Percentiles rank a stretch among this genome's conserved stretches.
Evolutionary conservation across 345 rosid species (phyloP).

Genomic region (Eucalyptus erythrocorys): DNA sequence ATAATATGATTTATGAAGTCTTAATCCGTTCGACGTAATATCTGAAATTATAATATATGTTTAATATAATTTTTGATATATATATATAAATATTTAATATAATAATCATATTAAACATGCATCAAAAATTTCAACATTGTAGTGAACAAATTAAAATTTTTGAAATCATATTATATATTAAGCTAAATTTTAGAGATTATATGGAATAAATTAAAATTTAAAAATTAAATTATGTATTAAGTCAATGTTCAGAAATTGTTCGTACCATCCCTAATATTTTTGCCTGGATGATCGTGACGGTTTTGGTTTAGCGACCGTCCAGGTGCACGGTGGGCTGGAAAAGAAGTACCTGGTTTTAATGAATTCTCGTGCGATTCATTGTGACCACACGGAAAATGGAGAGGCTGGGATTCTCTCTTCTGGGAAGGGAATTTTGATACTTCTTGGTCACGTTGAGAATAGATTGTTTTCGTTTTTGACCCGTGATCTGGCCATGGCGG

Average conservation of each 20-base stretch:
- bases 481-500: neutral
- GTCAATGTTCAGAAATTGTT: too few relatives aligned
- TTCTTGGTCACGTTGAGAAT: neutral
- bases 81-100: too few relatives aligned
- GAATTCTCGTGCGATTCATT: neutral
- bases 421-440: neutral
- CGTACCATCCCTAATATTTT: neutral
- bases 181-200: too few relatives aligned
- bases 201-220: too few relatives aligned
- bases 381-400: neutral
- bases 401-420: neutral
- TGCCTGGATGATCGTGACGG: neutral
- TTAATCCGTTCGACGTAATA: too few relatives aligned
- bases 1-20: too few relatives aligned
- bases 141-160: too few relatives aligned
- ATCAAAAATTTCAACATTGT: rapidly evolving
- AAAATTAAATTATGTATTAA: too few relatives aligned
- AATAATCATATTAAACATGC: too few relatives aligned
- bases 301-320: neutral
- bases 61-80: too few relatives aligned
- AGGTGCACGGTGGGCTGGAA: neutral
- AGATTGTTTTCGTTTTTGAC: neutral
- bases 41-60: too few relatives aligned
- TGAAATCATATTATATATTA: too few relatives aligned
- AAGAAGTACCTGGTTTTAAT: neutral